A percentile compares a stretch with the other conserved stretches of the same genome.
Evolutionary conservation across 2,329 filamentous ascomycete genomes (phyloP).

Genomic region (Exserohilum turcica): DNA sequence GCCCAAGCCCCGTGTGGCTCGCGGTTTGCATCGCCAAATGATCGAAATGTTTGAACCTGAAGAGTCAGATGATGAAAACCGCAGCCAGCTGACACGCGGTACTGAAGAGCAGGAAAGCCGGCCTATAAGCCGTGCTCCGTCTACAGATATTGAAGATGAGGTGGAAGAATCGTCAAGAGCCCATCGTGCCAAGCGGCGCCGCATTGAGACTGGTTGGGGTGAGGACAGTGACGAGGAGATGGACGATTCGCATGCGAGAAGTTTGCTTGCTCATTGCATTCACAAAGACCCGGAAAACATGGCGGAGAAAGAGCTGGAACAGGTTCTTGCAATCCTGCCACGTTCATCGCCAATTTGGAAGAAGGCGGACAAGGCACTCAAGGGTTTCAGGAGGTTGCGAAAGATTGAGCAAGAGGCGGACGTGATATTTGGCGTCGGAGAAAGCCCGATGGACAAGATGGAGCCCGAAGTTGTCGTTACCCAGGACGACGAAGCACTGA

Average conservation of each 20-base stretch:
- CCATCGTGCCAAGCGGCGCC: conserved; percentile 53
- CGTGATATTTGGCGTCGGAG: conserved; percentile 62
- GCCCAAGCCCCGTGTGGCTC: conserved; percentile 63
- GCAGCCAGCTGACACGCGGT: conserved; percentile 70
- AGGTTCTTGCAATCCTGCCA: conserved; percentile 59
- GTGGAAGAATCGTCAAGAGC: conserved; percentile 56
- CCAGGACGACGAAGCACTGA: conserved; percentile 52
- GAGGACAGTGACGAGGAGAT: conserved; percentile 56
- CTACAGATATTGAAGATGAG: conserved; percentile 55
- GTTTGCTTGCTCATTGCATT: conserved; percentile 55
- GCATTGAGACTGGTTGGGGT: conserved; percentile 53
- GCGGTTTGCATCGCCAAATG: conserved; percentile 81
- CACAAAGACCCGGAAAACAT: conserved; percentile 72
- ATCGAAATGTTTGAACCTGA: conserved; percentile 77
- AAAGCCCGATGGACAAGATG: conserved; percentile 52
- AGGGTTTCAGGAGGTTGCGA: conserved; percentile 63
- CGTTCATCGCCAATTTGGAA: conserved; percentile 72
- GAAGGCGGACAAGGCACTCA: conserved; percentile 66
- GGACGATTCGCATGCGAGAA: conserved; percentile 54
- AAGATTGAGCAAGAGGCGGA: conserved; percentile 87
- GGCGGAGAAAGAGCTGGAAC: conserved; percentile 66
- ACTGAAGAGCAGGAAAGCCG: conserved; percentile 86
- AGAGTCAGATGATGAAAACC: conserved; percentile 79
- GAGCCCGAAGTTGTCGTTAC: conserved; percentile 42
- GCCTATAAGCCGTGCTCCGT: conserved; percentile 72